phyloP scores from a whole-genome alignment of 768 basidiomycete species.

The Pleurotus giganteus region DNA sequence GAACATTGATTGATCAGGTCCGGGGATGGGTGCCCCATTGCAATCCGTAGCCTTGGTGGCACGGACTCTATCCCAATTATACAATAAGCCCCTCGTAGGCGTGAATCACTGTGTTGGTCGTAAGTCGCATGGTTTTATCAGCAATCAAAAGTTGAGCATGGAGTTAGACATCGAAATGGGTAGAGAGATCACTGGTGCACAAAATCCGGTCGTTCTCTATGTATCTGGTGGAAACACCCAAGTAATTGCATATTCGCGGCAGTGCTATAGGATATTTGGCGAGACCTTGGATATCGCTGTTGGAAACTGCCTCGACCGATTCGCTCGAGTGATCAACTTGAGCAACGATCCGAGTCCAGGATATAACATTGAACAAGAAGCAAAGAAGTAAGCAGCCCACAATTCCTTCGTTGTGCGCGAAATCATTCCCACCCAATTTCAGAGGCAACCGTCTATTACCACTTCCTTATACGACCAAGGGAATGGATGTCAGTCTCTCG shows the following conservation, averaged over 20 bases:
- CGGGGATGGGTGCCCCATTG: slow-evolving; percentile 98
- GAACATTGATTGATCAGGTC: slow-evolving; percentile 51
- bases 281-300: slow-evolving; percentile 99
- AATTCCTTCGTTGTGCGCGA: not conserved
- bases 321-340: slow-evolving; percentile 90
- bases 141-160: not conserved
- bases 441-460: slow-evolving; percentile 84
- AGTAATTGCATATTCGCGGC: slow-evolving; percentile 97
- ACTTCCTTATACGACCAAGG: slow-evolving; percentile 95
- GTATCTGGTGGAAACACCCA: slow-evolving; percentile 99
- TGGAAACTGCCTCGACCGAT: slow-evolving; percentile 96
- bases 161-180: slow-evolving; percentile 96
- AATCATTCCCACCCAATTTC: not conserved
- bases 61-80: slow-evolving; percentile 83
- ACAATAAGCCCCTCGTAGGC: slow-evolving; percentile 88
- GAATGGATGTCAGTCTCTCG: slow-evolving; percentile 97
- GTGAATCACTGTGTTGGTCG: slow-evolving; percentile 99
- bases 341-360: slow-evolving; percentile 96
- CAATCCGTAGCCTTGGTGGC: slow-evolving; percentile 95
- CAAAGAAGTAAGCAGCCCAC: slow-evolving; percentile 65
- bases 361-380: slow-evolving; percentile 95
- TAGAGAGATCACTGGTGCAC: slow-evolving; percentile 88
- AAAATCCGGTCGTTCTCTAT: slow-evolving; percentile 95
- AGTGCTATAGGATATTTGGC: slow-evolving; percentile 97
- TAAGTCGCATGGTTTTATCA: slow-evolving; percentile 38